Base-by-base conservation (phyloP, 768 basidiomycete genomes). In the Mycena leptocephala region DNA sequence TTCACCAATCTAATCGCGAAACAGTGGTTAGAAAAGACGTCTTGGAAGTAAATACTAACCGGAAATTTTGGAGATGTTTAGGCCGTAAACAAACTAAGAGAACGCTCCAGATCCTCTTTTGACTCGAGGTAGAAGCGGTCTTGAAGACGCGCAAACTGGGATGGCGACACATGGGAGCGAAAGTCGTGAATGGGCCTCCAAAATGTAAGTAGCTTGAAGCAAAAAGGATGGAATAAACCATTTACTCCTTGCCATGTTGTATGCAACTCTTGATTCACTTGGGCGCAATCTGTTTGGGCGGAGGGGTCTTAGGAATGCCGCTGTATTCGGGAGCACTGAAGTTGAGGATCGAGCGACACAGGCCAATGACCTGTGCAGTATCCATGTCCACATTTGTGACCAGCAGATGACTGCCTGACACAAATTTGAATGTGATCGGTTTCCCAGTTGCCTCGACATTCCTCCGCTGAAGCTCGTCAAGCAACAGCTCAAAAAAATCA, bases 281-380 rank as follows among this genome's bases (percentile, higher is more conserved):
- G 4, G 69, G 41, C 22, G 55, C 37, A 13, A 70, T 10, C 28
- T 59, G 20, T 26, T 70, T 39, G 41, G 61, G 70, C 14, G 33
- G 41, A 10, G 61, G 62, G 18, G 35, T 7, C 0, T 48, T 51
- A 1, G 70, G 59, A 37, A 63, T 71, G 0, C 46, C 33, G 32
- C 59, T 71, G 46, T 62, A 62, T 22, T 48, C 43, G 1, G 70
- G 48, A 33, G 51, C 61, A 41, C 16, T 71, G 46, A 26, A 51
- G 22, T 62, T 63, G 22, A 63, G 1, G n/a, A 62, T 35, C 1
- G 70, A 71, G 20, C 24, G 43, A 37, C 41, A 61, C 1, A 63
- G 10, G 6, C 70, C 61, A 9, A 71, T 9, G n/a, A 71, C 32
- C 48, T 70, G 69, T n/a, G n/a, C n/a, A n/a, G n/a, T n/a, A n/a